Evolutionary conservation across 2,329 filamentous ascomycete genomes (phyloP), one percentile per base, ranked within the genome.

Genomic region (Trichoderma sp.): DNA sequence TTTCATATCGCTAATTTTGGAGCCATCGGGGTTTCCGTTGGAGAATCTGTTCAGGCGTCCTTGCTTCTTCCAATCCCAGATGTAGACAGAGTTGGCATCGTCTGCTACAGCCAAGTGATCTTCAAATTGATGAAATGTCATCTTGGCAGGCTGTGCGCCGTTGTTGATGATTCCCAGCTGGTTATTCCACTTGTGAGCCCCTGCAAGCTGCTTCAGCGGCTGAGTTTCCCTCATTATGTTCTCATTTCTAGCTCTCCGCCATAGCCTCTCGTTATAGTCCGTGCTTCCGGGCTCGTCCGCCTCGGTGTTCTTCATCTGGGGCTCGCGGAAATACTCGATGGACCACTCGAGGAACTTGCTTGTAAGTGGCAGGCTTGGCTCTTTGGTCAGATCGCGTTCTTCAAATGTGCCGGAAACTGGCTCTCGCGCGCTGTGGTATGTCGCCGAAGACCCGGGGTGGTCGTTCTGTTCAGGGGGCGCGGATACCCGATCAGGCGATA

Each of bases 121-220:
- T 78, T 99, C 96, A 75, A 97, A 99, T 77, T 99, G 96, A 81
- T 99, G 96, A 79, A 98, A 97, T 5, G 92, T 92, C 90, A 99
- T 92, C 81, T 94, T 96, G 72, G 91, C 89, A 0, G 96, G 95
- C 77, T 97, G 96, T 37, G 91, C 92, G 35, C 91, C 89, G 73
- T 97, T 98, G 76, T 95, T 94, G 77, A 97, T 89, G 71, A 97
- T 91, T 21, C 92, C 91, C 59, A 91, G 86, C 55, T 92, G 90
- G 71, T 91, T 91, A 75, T 93, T 94, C 95, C 96, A 99, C 74
- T 90, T 91, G 75, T 93, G 92, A 68, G 86, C 92, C 14, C 93
- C 92, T 0, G 96, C 94, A 74, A 92, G 90, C 66, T 93, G 91
- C 78, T 99, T 99, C 72, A 97, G 88, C 0, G 95, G 95, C 77